Conservation (phyloP, 2,329 filamentous ascomycete genomes). For the Verticillium alfalfae region DNA sequence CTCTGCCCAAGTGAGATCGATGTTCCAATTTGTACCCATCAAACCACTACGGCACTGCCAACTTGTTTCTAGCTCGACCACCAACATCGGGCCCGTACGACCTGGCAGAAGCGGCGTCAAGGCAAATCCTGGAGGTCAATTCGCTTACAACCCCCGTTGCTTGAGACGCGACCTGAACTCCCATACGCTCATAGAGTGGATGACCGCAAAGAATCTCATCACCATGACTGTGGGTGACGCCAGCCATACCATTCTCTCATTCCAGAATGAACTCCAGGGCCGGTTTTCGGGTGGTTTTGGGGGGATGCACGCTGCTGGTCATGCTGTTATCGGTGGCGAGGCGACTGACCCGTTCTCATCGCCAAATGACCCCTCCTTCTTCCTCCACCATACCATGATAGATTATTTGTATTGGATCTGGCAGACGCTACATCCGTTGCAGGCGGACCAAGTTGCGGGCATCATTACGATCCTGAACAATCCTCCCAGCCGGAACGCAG, state of each 20-base stretch:
- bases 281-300: conserved; percentile 19
- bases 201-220: conserved; percentile 11
- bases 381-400: conserved; percentile 17
- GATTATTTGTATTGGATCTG: conserved; percentile 21
- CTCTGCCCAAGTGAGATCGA: conserved; percentile 16
- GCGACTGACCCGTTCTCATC: conserved; percentile 15
- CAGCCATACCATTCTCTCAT: conserved; percentile 11
- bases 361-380: conserved; percentile 18
- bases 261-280: conserved; percentile 23
- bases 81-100: conserved; percentile 22
- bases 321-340: conserved; percentile 20
- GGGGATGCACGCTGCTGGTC: conserved; percentile 20
- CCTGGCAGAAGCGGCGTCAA: conserved; percentile 8
- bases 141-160: conserved; percentile 22
- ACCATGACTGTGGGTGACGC: conserved; percentile 16
- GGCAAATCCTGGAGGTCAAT: not conserved
- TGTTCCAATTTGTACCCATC: too few species aligned
- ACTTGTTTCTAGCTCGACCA: conserved; percentile 10
- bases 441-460: conserved; percentile 12
- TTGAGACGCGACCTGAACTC: conserved; percentile 19
- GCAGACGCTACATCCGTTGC: conserved; percentile 13
- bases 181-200: conserved; percentile 11
- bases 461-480: conserved; percentile 14
- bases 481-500: conserved; percentile 14
- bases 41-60: not conserved